Evolutionary conservation across 306 rosid species (phyloP).

Genomic region (Gynostemma pentaphyllum): DNA sequence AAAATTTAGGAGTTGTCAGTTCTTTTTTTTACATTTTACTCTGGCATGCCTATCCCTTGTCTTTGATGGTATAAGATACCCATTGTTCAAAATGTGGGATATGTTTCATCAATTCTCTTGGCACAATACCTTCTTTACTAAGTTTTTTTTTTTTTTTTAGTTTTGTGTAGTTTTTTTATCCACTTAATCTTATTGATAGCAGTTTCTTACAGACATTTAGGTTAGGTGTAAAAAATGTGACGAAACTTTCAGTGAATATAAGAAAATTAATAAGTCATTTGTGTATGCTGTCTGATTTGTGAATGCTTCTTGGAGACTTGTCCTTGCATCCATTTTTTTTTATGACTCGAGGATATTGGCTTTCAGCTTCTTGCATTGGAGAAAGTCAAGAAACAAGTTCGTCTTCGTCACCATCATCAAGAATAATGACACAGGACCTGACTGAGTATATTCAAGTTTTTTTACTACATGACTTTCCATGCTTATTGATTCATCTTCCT

Average conservation of each 20-base stretch:
- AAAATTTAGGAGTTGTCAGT: neutral
- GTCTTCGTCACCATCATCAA: conserved; percentile 31
- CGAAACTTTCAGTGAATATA: too few species aligned
- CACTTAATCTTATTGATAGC: too few species aligned
- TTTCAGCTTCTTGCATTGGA: conserved; percentile 43
- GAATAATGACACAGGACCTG: conserved; percentile 29
- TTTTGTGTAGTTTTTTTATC: too few species aligned
- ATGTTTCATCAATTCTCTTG: too few species aligned
- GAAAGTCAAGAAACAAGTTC: conserved; percentile 51
- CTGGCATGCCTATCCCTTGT: neutral
- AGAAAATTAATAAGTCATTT: too few species aligned
- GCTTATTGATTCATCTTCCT: neutral
- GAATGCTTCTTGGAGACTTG: neutral
- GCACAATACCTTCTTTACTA: too few species aligned
- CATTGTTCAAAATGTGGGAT: neutral
- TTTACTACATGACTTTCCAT: neutral
- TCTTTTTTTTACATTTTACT: neutral
- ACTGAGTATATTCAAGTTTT: conserved; percentile 24
- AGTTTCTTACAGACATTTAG: too few species aligned
- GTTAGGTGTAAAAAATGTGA: too few species aligned
- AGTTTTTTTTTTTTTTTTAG: too few species aligned
- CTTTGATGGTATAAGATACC: neutral
- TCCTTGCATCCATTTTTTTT: conserved; percentile 5
- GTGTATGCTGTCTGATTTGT: neutral
- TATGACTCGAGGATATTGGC: conserved; percentile 12